Evolutionary conservation across 1,284 basidiomycete species (phyloP), one percentile per base, ranked within the genome.

Genomic region (Leccinum proliferum): DNA sequence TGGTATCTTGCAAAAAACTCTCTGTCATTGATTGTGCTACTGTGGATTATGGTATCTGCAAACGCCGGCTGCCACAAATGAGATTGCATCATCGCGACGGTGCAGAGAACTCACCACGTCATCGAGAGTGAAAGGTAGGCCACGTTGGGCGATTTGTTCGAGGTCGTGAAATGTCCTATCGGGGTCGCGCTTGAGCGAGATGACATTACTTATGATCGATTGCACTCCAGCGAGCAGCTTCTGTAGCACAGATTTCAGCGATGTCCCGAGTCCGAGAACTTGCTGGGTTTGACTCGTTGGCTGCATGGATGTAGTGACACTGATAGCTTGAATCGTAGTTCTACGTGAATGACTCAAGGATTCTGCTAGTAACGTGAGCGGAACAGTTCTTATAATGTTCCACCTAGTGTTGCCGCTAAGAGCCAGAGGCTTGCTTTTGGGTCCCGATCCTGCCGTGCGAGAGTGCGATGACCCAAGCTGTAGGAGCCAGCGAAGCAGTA

Each of bases 21-120:
- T 63, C 86, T 80, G 68, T 89, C 87, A 66, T 88, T 77, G 39
- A 88, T 73, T 34, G 80, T 83, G 1, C 76, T 76, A 52, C 76
- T 66, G 66, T 85, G 76, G 62, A 70, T 69, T 5, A 84, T 53
- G 8, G 81, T 82, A 68, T 91, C 80, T n/a, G 75, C 55, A 53
- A 82, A 77, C 5, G 83, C 82, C 9, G 77, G 77, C 83, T 85
- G 43, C n/a, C n/a, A 46, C n/a, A 10, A 18, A 46, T 46, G 10
- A 46, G 43, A 46, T 46, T n/a, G 5, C 15, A 34, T 6, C 9
- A 18, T 46, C n/a, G 10, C n/a, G 43, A 46, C 8, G n/a, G 43
- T 46, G n/a, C 4, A 41, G 53, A 35, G 25, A 53, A 37, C 72
- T 46, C 39, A 74, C 70, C 58, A 73, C 60, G n/a, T 73, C 70